Percentiles rank a stretch among this genome's conserved stretches.
Conservation (phyloP, 345 rosid species). For the Hypericum androsaemum region DNA sequence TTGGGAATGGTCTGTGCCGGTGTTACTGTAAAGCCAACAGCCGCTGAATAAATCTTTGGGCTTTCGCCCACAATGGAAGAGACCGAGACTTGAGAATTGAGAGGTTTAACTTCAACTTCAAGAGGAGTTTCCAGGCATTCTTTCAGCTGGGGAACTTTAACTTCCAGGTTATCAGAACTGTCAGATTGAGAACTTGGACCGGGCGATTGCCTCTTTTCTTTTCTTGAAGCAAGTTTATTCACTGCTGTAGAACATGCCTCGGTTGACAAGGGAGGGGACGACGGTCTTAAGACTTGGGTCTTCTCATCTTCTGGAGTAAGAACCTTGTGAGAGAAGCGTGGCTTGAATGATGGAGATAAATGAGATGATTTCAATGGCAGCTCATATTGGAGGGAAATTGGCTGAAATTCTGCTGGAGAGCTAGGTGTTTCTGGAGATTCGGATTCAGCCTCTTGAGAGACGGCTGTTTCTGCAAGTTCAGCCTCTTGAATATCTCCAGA, state of each 20-base stretch:
- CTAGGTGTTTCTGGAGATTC: not conserved
- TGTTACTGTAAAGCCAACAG: conserved; percentile 21
- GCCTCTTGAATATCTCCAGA: conserved; percentile 7
- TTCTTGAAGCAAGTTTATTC: conserved; percentile 6
- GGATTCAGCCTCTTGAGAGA: too few relatives aligned
- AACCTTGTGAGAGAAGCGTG: conserved; percentile 26
- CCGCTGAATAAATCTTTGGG: conserved; percentile 21
- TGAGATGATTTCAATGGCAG: conserved; percentile 11
- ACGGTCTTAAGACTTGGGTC: conserved; percentile 6
- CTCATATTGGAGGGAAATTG: conserved; percentile 11
- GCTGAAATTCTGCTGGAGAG: conserved; percentile 4
- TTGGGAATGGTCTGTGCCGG: conserved; percentile 40
- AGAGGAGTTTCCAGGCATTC: conserved; percentile 4
- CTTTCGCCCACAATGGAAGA: conserved; percentile 19
- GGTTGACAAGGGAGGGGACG: conserved; percentile 13
- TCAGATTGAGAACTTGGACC: conserved; percentile 1
- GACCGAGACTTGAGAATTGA: conserved; percentile 6
- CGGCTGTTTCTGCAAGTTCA: too few relatives aligned
- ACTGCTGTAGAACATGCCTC: conserved; percentile 2
- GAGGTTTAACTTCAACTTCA: conserved; percentile 5
- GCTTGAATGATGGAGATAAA: conserved; percentile 17
- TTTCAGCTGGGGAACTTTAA: conserved; percentile 13
- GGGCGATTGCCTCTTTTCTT: conserved; percentile 3
- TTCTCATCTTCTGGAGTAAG: conserved; percentile 12
- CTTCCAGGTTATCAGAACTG: conserved; percentile 4